Evolutionary conservation across 2,329 filamentous ascomycete genomes (phyloP).

Genomic region (Botryotinia globosa): DNA sequence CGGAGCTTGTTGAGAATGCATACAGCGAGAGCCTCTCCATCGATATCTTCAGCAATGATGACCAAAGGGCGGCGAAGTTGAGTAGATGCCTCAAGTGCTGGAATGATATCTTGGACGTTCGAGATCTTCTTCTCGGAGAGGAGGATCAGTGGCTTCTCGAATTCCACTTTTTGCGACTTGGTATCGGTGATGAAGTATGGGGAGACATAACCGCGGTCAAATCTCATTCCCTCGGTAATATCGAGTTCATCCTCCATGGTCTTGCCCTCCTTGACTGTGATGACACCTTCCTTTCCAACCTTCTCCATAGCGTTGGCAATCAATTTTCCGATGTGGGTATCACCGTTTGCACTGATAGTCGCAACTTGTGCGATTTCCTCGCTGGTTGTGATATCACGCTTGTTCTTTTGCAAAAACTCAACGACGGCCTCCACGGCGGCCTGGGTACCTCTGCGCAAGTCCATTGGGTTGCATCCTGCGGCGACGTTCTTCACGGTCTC

Average conservation of each 20-base stretch:
- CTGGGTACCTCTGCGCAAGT: conserved; percentile 94
- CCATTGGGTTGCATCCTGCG: conserved; percentile 99
- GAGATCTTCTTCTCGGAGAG: conserved; percentile 99
- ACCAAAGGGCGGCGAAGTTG: conserved; percentile 92
- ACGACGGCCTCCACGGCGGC: conserved; percentile 93
- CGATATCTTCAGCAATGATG: conserved; percentile 99
- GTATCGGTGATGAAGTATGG: conserved; percentile 99
- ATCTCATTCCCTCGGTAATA: conserved; percentile 99
- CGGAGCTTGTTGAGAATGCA: conserved; percentile 99
- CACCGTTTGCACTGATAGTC: conserved; percentile 96
- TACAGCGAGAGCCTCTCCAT: conserved; percentile 95
- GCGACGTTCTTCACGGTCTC: conserved; percentile 99
- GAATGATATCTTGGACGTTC: conserved; percentile 97
- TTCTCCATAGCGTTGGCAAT: conserved; percentile 99
- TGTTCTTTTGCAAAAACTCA: conserved; percentile 90
- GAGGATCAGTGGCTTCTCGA: conserved; percentile 98
- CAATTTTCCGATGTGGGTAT: conserved; percentile 89
- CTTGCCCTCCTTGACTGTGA: conserved; percentile 99
- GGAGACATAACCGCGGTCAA: conserved; percentile 97
- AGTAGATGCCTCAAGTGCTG: conserved; percentile 93
- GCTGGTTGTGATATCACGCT: conserved; percentile 96
- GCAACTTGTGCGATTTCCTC: conserved; percentile 97
- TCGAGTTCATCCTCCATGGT: conserved; percentile 96
- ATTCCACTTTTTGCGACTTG: conserved; percentile 99
- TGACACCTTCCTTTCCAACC: conserved; percentile 99